Conservation (phyloP, 78 protist species). For the Parvularia atlantis region DNA sequence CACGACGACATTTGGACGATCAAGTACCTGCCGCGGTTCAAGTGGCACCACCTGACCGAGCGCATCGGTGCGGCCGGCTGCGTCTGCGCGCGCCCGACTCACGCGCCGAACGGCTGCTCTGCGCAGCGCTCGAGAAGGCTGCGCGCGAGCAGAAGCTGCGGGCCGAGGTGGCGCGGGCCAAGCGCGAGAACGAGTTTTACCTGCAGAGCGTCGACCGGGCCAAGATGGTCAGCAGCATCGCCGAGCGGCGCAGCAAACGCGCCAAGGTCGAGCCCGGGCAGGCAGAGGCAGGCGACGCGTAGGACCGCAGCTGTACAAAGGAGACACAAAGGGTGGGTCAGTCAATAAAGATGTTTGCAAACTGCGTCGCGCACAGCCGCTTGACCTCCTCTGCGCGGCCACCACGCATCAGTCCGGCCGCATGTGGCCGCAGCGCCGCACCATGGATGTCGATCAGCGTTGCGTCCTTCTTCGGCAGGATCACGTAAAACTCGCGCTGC, state of each 20-base stretch:
- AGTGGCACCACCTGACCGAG: slow-evolving; percentile 72
- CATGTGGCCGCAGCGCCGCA: background rate
- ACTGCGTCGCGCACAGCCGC: background rate
- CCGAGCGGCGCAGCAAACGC: no score
- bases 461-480: slow-evolving; percentile 41
- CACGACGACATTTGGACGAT: slow-evolving; percentile 69
- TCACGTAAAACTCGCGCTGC: slow-evolving; percentile 51
- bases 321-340: no score
- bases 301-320: no score
- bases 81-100: background rate
- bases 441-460: slow-evolving; percentile 36
- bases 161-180: slow-evolving; percentile 20
- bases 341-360: background rate
- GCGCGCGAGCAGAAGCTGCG: slow-evolving; percentile 13
- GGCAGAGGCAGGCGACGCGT: no score
- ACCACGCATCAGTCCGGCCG: background rate
- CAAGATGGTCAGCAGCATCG: no score
- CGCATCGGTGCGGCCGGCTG: background rate
- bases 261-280: no score
- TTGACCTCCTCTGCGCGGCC: background rate
- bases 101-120: no score
- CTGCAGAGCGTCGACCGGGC: slow-evolving; percentile 20
- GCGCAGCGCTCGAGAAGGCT: slow-evolving; percentile 1
- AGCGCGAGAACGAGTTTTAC: slow-evolving; percentile 15
- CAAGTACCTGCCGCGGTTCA: slow-evolving; percentile 71